Base-by-base conservation (phyloP, 176 grass and related monocot species). In the Avena insularis region DNA sequence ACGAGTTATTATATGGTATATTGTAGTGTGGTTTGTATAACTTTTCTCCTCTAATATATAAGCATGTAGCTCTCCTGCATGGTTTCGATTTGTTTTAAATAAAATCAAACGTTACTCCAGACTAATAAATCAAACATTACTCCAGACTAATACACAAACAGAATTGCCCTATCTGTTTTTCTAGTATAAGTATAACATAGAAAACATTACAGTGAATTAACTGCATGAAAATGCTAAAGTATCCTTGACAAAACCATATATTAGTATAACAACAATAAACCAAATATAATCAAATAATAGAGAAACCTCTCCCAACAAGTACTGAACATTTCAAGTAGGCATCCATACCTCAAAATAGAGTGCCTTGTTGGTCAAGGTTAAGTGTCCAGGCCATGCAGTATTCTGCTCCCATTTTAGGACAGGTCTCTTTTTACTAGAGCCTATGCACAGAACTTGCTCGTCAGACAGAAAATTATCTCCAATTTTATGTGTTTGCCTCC, bases 381-480 rank as follows among this genome's bases (percentile, higher is more conserved):
- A 83, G 82, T 93, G 87, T 87, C 96, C 97, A 70, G 96, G 96
- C 96, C 93, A 96, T 85, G 93, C 97, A 83, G 87, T 91, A 68
- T 94, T 98, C 66, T 94, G 79, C 84, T 98, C 97, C 97, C 93
- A 98, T 94, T 98, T 98, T 83, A 98, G 90, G 69, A 98, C 94
- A 77, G 94, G 97, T 35, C 94, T 81, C 90, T 94, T 98, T 89
- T 86, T 95, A 85, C 94, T 98, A 80, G 97, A 96, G 74, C 89
- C 92, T 88, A 98, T 93, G 86, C 96, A 98, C 79, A 98, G 74
- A 54, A 98, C 85, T 83, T 98, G 91, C 85, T 98, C 94, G 3
- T 89, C 90, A 80, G 89, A 82, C 55, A 90, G 84, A 79, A 91
- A 67, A 81, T 60, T 20, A 84, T 91, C 90, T 85, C 93, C 90